Conservation (phyloP, 2,329 filamentous ascomycete species). For the Colletotrichum limetticola region DNA sequence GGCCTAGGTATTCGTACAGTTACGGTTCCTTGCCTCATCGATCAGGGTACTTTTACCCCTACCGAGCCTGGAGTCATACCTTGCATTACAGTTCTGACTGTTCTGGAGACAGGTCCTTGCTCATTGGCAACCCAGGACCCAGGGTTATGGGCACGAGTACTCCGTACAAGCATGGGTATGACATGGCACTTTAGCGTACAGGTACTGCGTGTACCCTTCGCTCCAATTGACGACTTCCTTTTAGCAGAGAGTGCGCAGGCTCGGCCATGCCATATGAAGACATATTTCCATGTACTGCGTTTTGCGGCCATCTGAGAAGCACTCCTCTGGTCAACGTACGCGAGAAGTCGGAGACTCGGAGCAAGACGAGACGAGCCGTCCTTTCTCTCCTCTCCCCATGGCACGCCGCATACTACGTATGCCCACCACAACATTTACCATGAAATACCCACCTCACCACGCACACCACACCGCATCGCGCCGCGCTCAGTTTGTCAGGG, state of each 20-base stretch:
- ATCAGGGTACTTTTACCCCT: not conserved
- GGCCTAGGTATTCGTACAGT: not conserved
- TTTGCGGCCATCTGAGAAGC: constrained; percentile 4
- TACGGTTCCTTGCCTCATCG: not conserved
- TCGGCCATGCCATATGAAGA: not conserved
- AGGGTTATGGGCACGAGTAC: constrained; percentile 1
- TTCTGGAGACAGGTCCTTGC: constrained; percentile 7
- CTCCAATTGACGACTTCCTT: not conserved
- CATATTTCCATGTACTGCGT: not conserved
- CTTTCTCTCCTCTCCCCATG: not conserved
- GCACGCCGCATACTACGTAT: not conserved
- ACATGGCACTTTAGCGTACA: constrained; percentile 20
- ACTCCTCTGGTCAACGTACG: not conserved
- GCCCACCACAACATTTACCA: not conserved
- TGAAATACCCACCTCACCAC: not conserved
- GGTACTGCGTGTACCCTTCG: not conserved
- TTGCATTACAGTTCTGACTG: not conserved
- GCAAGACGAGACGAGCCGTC: constrained; percentile 10
- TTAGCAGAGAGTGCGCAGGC: not conserved
- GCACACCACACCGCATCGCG: not conserved
- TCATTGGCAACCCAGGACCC: constrained; percentile 14
- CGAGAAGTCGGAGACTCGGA: not conserved
- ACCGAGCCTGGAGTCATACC: not conserved
- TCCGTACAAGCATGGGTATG: not conserved
- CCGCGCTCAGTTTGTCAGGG: not conserved